A percentile compares a stretch with the other conserved stretches of the same genome.
Conservation (phyloP, 2,329 filamentous ascomycete genomes). For the Cytospora mali region DNA sequence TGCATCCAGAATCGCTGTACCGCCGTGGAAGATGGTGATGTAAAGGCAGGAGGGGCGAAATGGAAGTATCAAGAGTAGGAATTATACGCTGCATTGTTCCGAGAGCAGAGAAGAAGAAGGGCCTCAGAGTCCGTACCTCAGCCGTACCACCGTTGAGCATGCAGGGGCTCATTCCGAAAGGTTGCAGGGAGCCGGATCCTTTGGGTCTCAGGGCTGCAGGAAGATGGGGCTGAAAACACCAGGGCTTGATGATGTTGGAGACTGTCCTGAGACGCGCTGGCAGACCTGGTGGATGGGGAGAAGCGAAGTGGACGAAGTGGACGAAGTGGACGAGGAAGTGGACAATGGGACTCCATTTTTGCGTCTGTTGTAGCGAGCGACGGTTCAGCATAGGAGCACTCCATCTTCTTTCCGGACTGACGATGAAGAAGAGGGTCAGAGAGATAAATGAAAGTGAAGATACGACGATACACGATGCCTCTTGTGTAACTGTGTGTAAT, state of each 20-base stretch:
- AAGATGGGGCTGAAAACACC: not conserved
- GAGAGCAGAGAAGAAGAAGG: not conserved
- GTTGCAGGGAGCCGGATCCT: constrained; percentile 7
- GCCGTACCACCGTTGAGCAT: not conserved
- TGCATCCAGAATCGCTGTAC: not conserved
- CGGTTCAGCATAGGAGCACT: not conserved
- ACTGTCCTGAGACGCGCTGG: not conserved
- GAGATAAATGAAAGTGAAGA: not conserved
- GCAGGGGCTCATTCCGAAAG: not conserved
- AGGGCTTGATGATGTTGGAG: constrained; percentile 6
- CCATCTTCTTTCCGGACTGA: not conserved
- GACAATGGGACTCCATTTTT: not conserved
- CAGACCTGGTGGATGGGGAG: not conserved
- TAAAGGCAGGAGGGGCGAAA: not conserved
- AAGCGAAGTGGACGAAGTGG: not conserved
- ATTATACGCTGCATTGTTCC: not conserved
- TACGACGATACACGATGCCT: too few species aligned
- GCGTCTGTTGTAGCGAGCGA: too few species aligned
- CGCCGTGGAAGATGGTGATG: not conserved
- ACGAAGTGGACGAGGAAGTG: not conserved
- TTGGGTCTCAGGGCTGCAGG: constrained; percentile 7
- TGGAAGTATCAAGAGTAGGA: not conserved
- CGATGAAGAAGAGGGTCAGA: not conserved
- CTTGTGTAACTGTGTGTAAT: too few species aligned
- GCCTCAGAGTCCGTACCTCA: not conserved